Base-by-base conservation (phyloP, 1,284 basidiomycete genomes). In the Bondarzewia mesenterica region DNA sequence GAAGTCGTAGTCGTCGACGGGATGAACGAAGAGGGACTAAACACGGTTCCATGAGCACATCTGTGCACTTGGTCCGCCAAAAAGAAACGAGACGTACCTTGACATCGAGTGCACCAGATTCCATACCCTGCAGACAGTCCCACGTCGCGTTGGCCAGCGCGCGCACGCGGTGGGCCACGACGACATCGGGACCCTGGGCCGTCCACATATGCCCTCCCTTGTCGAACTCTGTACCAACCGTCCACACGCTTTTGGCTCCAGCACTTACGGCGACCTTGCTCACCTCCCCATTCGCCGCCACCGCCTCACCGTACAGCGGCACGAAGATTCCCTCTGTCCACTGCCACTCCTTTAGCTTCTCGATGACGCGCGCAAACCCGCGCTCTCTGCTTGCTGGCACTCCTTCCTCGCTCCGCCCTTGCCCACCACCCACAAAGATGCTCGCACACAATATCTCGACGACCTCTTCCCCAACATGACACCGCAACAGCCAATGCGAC, bases 1-100 rank as follows among this genome's bases (percentile, higher is more conserved):
- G 56, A 96, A 79, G 58, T 97, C 89, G 63, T 96, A 99, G 60
- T 93, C 86, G 7, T 78, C 70, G 0, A 80, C 77, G 0, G 93
- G 88, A 55, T 96, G 92, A 7, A 78, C 70, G 68, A 98, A 96
- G 43, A 98, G 72, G 16, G 77, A 71, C 86, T 93, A 57, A 15
- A 12, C 10, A 20, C 38, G 25, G 26, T 32, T 23, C n/a, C n/a
- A n/a, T n/a, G n/a, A 47, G 22, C 32, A 14, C 38, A 23, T 26
- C 18, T n/a, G n/a, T n/a, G n/a, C n/a, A n/a, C n/a, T n/a, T 32
- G 26, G 37, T 36, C 35, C 36, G 29, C 46, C 23, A 12, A 20
- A 38, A 26, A 22, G 26, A 42, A 15, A 25, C 38, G 10, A 23
- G 23, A 43, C 69, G 25, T 52, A 85, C 83, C 72, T 76, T 70